Evolutionary conservation across 2,329 filamentous ascomycete species (phyloP).

Genomic region (Colletotrichum somersetense): DNA sequence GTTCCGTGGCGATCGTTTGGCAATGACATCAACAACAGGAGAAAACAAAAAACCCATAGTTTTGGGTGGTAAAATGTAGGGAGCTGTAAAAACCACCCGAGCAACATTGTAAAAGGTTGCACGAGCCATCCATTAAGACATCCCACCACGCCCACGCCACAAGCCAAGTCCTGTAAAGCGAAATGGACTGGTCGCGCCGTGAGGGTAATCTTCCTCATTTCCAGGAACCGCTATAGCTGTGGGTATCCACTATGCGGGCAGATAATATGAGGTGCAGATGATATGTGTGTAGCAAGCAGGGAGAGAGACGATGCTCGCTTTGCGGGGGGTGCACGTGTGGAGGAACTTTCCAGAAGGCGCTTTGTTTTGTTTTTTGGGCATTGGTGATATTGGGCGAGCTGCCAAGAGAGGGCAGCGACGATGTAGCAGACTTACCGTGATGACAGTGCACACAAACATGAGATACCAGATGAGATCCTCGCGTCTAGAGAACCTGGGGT

Average conservation of each 20-base stretch:
- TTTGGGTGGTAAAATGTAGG: slow-evolving; percentile 65
- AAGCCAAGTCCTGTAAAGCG: slow-evolving; percentile 72
- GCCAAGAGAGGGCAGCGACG: slow-evolving; percentile 29
- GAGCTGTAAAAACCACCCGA: slow-evolving; percentile 71
- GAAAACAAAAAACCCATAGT: slow-evolving; percentile 43
- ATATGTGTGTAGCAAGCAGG: slow-evolving; percentile 21
- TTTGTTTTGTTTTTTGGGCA: neutral
- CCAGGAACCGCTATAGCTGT: slow-evolving; percentile 87
- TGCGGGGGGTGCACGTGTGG: slow-evolving; percentile 4
- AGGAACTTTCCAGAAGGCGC: slow-evolving; percentile 31
- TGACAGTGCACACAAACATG: slow-evolving; percentile 76
- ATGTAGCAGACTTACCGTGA: slow-evolving; percentile 76
- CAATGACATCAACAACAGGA: slow-evolving; percentile 17
- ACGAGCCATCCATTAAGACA: slow-evolving; percentile 77
- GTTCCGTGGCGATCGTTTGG: neutral
- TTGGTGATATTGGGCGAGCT: slow-evolving; percentile 25
- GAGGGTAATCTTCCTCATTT: slow-evolving; percentile 85
- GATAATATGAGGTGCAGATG: slow-evolving; percentile 70
- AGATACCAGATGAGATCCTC: slow-evolving; percentile 88
- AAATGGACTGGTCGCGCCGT: slow-evolving; percentile 72
- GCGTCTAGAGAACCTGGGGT: slow-evolving; percentile 77
- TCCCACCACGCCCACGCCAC: slow-evolving; percentile 83
- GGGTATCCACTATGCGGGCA: slow-evolving; percentile 79
- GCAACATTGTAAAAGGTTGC: slow-evolving; percentile 67
- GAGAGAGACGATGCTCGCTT: slow-evolving; percentile 2